A percentile compares a stretch with the other conserved stretches of the same genome.
Conservation (phyloP, 208 protist species). For the Leptomonas pyrrhocoris region DNA sequence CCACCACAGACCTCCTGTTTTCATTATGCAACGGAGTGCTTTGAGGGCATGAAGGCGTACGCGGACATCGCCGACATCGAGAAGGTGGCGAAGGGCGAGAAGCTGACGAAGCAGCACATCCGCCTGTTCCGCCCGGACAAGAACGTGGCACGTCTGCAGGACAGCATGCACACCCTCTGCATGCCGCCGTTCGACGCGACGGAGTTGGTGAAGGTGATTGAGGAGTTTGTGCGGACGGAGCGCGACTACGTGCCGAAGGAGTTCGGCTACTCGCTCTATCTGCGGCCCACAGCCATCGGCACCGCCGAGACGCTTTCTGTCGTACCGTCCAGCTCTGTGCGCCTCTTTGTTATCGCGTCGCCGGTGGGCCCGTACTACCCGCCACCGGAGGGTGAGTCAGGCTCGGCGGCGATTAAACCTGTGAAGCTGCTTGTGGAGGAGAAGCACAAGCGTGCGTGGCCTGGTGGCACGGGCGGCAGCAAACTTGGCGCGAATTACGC, state of each 20-base stretch:
- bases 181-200: conserved; percentile 92
- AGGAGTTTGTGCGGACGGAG: conserved; percentile 94
- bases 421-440: conserved; percentile 93
- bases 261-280: conserved; percentile 97
- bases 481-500: conserved; percentile 97
- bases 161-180: conserved; percentile 85
- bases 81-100: conserved; percentile 38
- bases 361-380: conserved; percentile 98
- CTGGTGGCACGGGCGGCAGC: conserved; percentile 92
- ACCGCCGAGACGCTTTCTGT: conserved; percentile 84
- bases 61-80: conserved; percentile 76
- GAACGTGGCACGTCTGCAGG: conserved; percentile 93
- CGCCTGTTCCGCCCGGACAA: conserved; percentile 96
- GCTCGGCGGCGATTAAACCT: conserved; percentile 72
- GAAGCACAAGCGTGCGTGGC: conserved; percentile 93
- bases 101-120: conserved; percentile 41
- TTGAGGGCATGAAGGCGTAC: conserved; percentile 99
- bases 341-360: conserved; percentile 95
- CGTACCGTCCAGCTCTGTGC: conserved; percentile 42
- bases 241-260: conserved; percentile 91
- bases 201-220: conserved; percentile 92
- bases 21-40: conserved; percentile 96
- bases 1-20: conserved; percentile 88
- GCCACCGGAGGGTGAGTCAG: conserved; percentile 28
- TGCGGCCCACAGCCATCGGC: conserved; percentile 97